A percentile compares a stretch with the other conserved stretches of the same genome.
Conservation (phyloP, 1,284 basidiomycete genomes). For the Naganishia albida region DNA sequence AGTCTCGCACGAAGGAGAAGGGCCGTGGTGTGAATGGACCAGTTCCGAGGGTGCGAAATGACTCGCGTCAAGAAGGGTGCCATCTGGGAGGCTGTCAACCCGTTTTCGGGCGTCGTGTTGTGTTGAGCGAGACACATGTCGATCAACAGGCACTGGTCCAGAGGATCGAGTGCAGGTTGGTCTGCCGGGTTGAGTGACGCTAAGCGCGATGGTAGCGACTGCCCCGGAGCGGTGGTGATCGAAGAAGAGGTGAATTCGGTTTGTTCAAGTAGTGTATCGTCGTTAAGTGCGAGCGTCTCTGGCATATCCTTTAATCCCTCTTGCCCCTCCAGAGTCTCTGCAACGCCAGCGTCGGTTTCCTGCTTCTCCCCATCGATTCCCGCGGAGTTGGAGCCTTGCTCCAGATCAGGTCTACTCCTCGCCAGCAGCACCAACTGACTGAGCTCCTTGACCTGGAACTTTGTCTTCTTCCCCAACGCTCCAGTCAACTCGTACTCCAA, state of each 20-base stretch:
- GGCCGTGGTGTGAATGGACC: constrained; percentile 92
- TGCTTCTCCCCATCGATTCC: constrained; percentile 15
- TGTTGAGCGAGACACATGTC: constrained; percentile 84
- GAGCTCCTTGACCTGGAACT: constrained; percentile 82
- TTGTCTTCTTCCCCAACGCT: constrained; percentile 89
- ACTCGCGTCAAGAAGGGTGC: constrained; percentile 83
- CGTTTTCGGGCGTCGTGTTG: constrained; percentile 81
- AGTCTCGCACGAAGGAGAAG: constrained; percentile 84
- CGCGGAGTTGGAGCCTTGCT: constrained; percentile 35
- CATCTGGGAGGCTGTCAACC: constrained; percentile 87
- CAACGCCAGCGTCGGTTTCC: constrained; percentile 2
- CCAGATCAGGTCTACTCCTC: constrained; percentile 64
- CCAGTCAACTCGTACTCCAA: constrained; percentile 91
- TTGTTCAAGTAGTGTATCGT: constrained; percentile 93
- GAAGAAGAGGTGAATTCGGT: constrained; percentile 80
- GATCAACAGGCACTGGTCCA: constrained; percentile 88
- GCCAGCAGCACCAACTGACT: constrained; percentile 94
- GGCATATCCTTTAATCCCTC: constrained; percentile 59
- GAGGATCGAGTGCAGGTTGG: constrained; percentile 82
- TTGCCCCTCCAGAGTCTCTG: neutral
- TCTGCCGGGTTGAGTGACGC: constrained; percentile 73
- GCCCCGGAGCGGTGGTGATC: constrained; percentile 50
- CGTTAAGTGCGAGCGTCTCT: constrained; percentile 80
- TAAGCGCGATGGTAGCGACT: constrained; percentile 35
- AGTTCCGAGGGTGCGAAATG: constrained; percentile 81